These are phyloP conservation scores for Brassica hybrid DNA, from an alignment of 441 rosid species.

Conservation along the genomic window DNA sequence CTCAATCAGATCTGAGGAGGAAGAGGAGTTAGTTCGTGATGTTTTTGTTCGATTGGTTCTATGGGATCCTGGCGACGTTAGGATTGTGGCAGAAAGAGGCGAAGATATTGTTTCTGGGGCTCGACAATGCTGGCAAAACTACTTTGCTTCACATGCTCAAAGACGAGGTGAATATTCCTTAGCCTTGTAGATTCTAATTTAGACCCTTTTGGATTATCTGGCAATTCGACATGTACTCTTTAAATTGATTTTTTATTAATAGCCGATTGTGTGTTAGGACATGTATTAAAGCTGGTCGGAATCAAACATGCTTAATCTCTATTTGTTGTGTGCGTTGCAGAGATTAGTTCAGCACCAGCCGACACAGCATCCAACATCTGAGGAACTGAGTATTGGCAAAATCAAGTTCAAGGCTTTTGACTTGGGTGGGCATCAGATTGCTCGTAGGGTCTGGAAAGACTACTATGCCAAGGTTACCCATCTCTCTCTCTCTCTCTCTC, in stretches of 20 bases:
- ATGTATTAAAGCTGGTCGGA: background rate
- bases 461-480: conserved; percentile 61
- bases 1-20: conserved; percentile 7
- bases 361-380: conserved; percentile 77
- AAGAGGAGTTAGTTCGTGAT: conserved; percentile 30
- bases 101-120: conserved; percentile 59
- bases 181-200: background rate
- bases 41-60: conserved; percentile 64
- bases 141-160: conserved; percentile 65
- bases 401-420: conserved; percentile 86
- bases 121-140: conserved; percentile 62
- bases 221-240: background rate
- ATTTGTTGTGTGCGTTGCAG: conserved; percentile 42
- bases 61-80: conserved; percentile 53
- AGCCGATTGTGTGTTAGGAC: background rate
- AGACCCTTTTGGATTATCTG: background rate
- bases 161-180: conserved; percentile 56
- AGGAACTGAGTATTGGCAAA: conserved; percentile 75
- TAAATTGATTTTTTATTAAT: no score
- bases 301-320: background rate
- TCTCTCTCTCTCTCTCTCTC: no score
- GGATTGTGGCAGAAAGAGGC: conserved; percentile 62
- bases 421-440: conserved; percentile 63
- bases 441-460: conserved; percentile 58
- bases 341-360: conserved; percentile 81